Percentiles rank a stretch among this genome's conserved stretches.
Conservation (phyloP, 441 rosid species). For the Capsella rubella region DNA sequence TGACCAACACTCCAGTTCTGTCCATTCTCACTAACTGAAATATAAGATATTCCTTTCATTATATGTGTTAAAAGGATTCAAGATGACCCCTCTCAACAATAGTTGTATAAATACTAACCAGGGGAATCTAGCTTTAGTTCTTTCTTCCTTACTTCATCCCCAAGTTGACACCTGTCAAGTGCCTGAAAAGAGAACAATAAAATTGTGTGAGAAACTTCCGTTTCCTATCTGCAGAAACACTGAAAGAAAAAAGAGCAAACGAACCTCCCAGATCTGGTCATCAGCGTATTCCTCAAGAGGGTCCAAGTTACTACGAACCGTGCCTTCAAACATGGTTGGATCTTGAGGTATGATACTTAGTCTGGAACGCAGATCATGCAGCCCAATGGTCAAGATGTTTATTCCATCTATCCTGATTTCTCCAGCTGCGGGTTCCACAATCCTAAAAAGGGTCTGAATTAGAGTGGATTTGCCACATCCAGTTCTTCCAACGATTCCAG, state of each 20-base stretch:
- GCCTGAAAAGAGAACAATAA: slow-evolving; percentile 50
- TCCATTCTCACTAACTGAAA: slow-evolving; percentile 79
- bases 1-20: slow-evolving; percentile 98
- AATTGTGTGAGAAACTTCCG: slow-evolving; percentile 24
- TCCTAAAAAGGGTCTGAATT: slow-evolving; percentile 83
- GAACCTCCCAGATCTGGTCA: slow-evolving; percentile 89
- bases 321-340: slow-evolving; percentile 96
- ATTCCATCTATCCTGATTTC: slow-evolving; percentile 69
- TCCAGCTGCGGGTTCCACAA: slow-evolving; percentile 81
- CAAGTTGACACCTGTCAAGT: slow-evolving; percentile 87
- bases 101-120: slow-evolving; percentile 50
- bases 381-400: slow-evolving; percentile 71
- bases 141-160: slow-evolving; percentile 81
- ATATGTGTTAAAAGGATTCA: slow-evolving; percentile 1
- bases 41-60: slow-evolving; percentile 11
- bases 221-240: slow-evolving; percentile 16
- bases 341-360: slow-evolving; percentile 94
- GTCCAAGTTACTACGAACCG: slow-evolving; percentile 79
- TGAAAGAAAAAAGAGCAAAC: slow-evolving; percentile 35
- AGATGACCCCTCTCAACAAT: neutral
- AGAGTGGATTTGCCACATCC: slow-evolving; percentile 98
- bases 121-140: slow-evolving; percentile 70
- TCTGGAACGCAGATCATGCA: slow-evolving; percentile 81
- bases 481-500: slow-evolving; percentile 88
- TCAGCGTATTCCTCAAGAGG: slow-evolving; percentile 86